Conservation (phyloP, 2,329 filamentous ascomycete species). For the Stachybotrys chlorohalonatus region DNA sequence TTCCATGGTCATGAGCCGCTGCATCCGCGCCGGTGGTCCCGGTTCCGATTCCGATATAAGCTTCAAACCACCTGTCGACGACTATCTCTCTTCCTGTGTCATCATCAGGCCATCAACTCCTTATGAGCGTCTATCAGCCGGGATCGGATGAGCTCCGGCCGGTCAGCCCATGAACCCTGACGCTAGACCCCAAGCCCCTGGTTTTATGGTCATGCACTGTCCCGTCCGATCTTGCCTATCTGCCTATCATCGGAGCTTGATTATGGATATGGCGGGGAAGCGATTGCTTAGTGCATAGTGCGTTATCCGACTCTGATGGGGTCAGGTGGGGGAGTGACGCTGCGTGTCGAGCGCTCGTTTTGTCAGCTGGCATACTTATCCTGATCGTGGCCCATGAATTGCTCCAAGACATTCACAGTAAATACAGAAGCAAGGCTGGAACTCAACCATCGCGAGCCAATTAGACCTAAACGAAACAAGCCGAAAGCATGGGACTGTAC, state of each 20-base stretch:
- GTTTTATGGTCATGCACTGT: too few species aligned
- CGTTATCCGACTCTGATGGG: not conserved
- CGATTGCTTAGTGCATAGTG: not conserved
- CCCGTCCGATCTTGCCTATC: too few species aligned
- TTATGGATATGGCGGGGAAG: not conserved
- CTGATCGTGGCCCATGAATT: too few species aligned
- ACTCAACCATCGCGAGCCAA: too few species aligned
- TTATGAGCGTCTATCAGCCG: not conserved
- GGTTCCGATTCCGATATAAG: too few species aligned
- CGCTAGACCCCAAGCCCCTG: not conserved
- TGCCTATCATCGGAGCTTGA: not conserved
- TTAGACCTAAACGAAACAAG: not conserved
- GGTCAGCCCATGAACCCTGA: not conserved
- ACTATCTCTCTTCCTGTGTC: too few species aligned
- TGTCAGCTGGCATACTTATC: too few species aligned
- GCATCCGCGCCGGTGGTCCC: not conserved
- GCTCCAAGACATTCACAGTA: too few species aligned
- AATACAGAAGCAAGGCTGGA: too few species aligned
- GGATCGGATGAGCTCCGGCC: not conserved
- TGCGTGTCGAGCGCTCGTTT: too few species aligned
- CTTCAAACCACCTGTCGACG: too few species aligned
- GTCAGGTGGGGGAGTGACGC: not conserved
- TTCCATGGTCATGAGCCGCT: not conserved
- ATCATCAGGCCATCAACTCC: too few species aligned
- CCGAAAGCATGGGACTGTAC: slow-evolving; percentile 5